These are phyloP conservation scores for Botryotinia globosa DNA, from an alignment of 2,329 filamentous ascomycete genomes.

Conservation along the genomic window DNA sequence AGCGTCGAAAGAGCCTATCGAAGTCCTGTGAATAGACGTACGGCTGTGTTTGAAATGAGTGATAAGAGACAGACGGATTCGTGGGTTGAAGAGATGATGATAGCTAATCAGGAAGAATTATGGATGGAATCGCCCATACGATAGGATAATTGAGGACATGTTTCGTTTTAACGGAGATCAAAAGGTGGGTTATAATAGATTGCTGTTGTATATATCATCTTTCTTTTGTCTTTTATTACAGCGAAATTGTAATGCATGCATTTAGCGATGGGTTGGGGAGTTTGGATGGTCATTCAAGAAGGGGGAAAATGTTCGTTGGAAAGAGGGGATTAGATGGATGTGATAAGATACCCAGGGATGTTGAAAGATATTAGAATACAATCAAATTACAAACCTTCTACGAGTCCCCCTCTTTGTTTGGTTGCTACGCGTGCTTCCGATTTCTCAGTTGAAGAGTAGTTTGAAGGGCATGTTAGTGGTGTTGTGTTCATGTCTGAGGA, in stretches of 20 bases:
- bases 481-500: rapidly evolving
- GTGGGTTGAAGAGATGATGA: slow-evolving; percentile 4
- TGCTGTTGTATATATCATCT: not conserved
- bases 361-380: not conserved
- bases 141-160: not conserved
- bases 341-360: not conserved
- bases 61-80: not conserved
- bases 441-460: too few relatives aligned
- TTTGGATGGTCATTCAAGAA: not conserved
- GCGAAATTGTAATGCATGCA: not conserved
- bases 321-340: not conserved
- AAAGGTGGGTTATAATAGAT: not conserved
- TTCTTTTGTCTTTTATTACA: not conserved
- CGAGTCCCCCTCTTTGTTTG: not conserved
- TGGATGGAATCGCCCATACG: slow-evolving; percentile 6
- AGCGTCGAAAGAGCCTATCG: not conserved
- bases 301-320: not conserved
- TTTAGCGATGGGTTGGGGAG: not conserved
- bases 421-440: too few relatives aligned
- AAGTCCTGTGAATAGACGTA: not conserved
- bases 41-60: not conserved
- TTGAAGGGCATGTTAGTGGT: not conserved
- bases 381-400: not conserved
- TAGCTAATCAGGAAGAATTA: not conserved
- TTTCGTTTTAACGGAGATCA: not conserved